A percentile compares a stretch with the other conserved stretches of the same genome.
phyloP scores from a whole-genome alignment of 2,329 filamentous ascomycete species.

The Aureobasidium sp. region DNA sequence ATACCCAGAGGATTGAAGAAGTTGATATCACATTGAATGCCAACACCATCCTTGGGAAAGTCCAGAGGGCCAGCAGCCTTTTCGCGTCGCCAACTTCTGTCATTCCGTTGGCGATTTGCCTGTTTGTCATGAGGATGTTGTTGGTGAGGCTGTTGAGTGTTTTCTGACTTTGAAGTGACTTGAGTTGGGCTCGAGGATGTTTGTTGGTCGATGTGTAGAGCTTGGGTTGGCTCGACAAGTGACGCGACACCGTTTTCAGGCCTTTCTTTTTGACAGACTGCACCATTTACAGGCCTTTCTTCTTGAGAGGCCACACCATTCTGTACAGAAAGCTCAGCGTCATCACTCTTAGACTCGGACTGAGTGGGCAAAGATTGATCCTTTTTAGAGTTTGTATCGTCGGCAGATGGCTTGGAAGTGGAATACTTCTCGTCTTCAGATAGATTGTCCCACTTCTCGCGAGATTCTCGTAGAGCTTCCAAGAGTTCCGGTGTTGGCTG shows the following conservation, averaged over 20 bases:
- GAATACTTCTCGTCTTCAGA: slow-evolving; percentile 36
- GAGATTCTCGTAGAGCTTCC: slow-evolving; percentile 52
- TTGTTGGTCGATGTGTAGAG: not conserved
- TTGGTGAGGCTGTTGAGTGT: not conserved
- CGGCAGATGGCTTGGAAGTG: slow-evolving; percentile 11
- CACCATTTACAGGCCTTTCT: not conserved
- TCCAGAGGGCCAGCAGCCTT: slow-evolving; percentile 50
- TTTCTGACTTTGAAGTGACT: not conserved
- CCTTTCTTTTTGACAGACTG: not conserved
- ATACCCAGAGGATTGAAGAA: slow-evolving; percentile 77
- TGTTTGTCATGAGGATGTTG: not conserved
- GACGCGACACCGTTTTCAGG: not conserved
- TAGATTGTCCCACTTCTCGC: slow-evolving; percentile 61
- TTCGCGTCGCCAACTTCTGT: slow-evolving; percentile 35
- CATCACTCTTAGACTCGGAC: not conserved
- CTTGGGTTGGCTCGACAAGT: not conserved
- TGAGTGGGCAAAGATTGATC: not conserved
- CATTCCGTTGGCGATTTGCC: slow-evolving; percentile 12
- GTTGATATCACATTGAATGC: slow-evolving; percentile 89
- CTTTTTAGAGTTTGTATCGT: slow-evolving; percentile 10
- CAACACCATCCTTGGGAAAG: slow-evolving; percentile 65
- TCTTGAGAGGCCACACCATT: not conserved
- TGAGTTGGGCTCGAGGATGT: not conserved
- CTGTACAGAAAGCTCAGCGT: not conserved
- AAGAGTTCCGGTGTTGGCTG: slow-evolving; percentile 54